These are phyloP conservation scores for Fusarium cyanostomum DNA, from an alignment of 2,329 filamentous ascomycete species.

Conservation along the genomic window DNA sequence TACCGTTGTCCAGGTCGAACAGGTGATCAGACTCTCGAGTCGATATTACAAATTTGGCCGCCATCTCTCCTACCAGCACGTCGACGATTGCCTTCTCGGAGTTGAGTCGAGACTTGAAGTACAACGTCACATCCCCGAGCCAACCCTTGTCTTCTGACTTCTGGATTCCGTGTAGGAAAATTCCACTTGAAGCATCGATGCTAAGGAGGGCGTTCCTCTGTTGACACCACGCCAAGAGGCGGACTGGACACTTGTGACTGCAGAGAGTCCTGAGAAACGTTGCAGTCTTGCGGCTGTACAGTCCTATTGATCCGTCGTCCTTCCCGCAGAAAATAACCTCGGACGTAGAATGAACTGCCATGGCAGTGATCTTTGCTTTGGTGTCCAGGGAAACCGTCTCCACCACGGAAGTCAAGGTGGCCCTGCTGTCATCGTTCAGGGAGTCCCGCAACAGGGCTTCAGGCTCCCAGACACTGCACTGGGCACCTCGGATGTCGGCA, in stretches of 20 bases:
- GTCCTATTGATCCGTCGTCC: conserved; percentile 47
- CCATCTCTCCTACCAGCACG: conserved; percentile 38
- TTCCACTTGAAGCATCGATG: conserved; percentile 42
- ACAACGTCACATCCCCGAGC: conserved; percentile 12
- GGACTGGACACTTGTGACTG: conserved; percentile 43
- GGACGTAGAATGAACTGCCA: conserved; percentile 38
- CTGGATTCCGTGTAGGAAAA: conserved; percentile 31
- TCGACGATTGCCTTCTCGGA: conserved; percentile 39
- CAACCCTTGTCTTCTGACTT: conserved; percentile 24
- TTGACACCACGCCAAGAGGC: conserved; percentile 42
- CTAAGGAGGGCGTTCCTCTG: conserved; percentile 40
- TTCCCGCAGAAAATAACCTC: conserved; percentile 49
- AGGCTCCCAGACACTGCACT: conserved; percentile 52
- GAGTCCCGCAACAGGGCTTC: conserved; percentile 39
- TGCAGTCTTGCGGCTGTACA: conserved; percentile 41
- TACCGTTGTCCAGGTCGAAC: conserved; percentile 39
- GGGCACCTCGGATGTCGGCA: conserved; percentile 47
- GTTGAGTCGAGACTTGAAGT: conserved; percentile 36
- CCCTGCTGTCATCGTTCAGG: conserved; percentile 42
- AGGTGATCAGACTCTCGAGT: conserved; percentile 46
- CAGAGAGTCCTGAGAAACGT: conserved; percentile 39
- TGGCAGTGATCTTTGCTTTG: conserved; percentile 44
- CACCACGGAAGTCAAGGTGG: conserved; percentile 30
- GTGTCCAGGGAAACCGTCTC: conserved; percentile 38
- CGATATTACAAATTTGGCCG: conserved; percentile 46